phyloP scores from a whole-genome alignment of 2,329 filamentous ascomycete species.

The Chlorencoelia australis region DNA sequence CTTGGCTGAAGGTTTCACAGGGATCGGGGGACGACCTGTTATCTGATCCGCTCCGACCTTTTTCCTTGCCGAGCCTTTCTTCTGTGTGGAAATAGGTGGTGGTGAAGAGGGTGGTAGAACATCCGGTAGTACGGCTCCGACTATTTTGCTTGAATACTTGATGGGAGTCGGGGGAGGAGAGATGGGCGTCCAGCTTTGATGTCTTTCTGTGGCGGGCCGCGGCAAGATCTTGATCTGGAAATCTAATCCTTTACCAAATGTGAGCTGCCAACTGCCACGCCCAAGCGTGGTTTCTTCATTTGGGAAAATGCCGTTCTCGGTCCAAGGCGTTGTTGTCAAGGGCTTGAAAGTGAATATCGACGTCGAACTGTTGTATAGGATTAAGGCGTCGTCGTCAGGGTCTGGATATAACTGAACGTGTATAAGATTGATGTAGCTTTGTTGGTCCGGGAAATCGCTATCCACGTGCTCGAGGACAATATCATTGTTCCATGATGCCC shows the following conservation, averaged over 20 bases:
- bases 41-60: too few species aligned
- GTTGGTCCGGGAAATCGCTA: background rate
- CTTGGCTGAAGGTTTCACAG: too few species aligned
- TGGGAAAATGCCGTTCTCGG: slow-evolving; percentile 1
- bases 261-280: slow-evolving; percentile 3
- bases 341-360: slow-evolving; percentile 1
- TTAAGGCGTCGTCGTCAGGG: background rate
- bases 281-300: slow-evolving; percentile 5
- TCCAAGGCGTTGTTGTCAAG: background rate
- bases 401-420: slow-evolving; percentile 1
- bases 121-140: too few species aligned
- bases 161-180: background rate
- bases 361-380: background rate
- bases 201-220: slow-evolving; percentile 1
- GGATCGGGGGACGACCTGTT: too few species aligned
- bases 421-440: background rate
- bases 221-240: slow-evolving; percentile 6
- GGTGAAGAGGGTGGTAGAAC: too few species aligned
- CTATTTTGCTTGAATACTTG: background rate
- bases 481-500: background rate
- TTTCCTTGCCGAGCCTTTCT: background rate
- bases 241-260: slow-evolving; percentile 8
- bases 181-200: slow-evolving; percentile 2
- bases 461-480: background rate
- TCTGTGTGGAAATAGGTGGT: too few species aligned